Evolutionary conservation across 148 eudicot genomes (phyloP).

Genomic region (Arctostaphylos glauca): DNA sequence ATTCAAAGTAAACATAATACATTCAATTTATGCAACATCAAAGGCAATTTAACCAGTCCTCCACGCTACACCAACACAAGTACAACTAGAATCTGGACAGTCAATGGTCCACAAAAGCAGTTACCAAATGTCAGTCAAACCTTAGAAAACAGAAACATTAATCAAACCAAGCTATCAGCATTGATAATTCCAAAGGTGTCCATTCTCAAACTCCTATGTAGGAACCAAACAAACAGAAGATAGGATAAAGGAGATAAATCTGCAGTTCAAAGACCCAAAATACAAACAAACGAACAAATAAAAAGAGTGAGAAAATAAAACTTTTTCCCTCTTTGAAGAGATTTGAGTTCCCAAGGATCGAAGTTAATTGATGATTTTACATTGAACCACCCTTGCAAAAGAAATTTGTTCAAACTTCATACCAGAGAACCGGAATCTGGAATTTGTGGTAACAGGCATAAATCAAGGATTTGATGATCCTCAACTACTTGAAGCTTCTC

Average conservation of each 20-base stretch:
- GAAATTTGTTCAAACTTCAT: conserved; percentile 2
- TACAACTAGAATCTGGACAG: not conserved
- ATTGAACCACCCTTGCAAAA: not conserved
- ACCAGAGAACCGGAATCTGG: not conserved
- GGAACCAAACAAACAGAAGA: not conserved
- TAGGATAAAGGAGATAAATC: not conserved
- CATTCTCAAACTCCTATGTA: not conserved
- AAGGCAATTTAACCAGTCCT: not conserved
- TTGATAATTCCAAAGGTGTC: conserved; percentile 9
- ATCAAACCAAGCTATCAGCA: not conserved
- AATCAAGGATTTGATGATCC: not conserved
- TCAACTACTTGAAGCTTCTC: not conserved
- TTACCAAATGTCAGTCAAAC: conserved; percentile 5
- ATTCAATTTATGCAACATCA: not conserved
- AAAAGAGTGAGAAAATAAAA: not conserved
- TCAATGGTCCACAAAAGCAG: conserved; percentile 3
- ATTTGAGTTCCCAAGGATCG: not conserved
- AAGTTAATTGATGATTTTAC: not conserved
- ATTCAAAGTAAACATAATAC: not conserved
- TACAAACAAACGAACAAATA: not conserved
- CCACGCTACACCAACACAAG: no score
- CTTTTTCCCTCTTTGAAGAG: not conserved
- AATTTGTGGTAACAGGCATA: not conserved
- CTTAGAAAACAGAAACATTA: not conserved
- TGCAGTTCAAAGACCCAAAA: not conserved